Percentiles rank a stretch among this genome's conserved stretches.
phyloP scores from a whole-genome alignment of 176 grass and related monocot genomes.

The Sorghum bicolor region DNA sequence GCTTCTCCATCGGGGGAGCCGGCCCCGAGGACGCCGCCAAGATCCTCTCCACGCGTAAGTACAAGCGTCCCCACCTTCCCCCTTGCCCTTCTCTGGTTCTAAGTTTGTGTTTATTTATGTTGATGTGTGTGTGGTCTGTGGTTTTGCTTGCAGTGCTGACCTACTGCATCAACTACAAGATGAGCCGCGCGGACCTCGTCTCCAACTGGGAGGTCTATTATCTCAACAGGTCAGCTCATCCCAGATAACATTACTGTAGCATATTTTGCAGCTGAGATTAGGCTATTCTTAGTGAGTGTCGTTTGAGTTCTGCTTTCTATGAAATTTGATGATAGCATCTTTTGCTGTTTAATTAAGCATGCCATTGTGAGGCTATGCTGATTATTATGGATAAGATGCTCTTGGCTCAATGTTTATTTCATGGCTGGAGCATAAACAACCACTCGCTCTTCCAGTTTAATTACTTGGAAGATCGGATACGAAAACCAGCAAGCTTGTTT shows the following conservation, averaged over 20 bases:
- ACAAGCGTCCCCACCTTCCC: background rate
- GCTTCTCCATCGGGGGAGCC: conserved; percentile 73
- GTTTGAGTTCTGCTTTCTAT: background rate
- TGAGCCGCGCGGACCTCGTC: conserved; percentile 67
- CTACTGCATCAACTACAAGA: conserved; percentile 96
- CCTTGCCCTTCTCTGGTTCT: background rate
- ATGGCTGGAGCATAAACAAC: no score
- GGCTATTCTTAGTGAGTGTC: background rate
- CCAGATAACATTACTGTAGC: background rate
- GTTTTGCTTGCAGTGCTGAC: conserved; percentile 57
- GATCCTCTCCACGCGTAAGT: conserved; percentile 74
- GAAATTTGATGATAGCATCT: background rate
- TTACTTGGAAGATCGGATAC: conserved; percentile 76
- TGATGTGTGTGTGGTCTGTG: background rate
- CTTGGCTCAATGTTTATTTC: background rate
- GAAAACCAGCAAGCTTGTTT: conserved; percentile 47
- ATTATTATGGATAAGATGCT: background rate
- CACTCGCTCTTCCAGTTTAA: conserved; percentile 70
- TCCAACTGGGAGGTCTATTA: conserved; percentile 94
- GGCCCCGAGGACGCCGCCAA: conserved; percentile 40
- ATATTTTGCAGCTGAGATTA: conserved; percentile 9
- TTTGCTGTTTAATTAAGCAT: background rate
- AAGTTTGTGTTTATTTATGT: background rate
- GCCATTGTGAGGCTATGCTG: background rate
- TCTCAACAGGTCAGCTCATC: conserved; percentile 67